phyloP scores from a whole-genome alignment of 164 flowering plant genomes.

The Tetrastigma voinierianum region DNA sequence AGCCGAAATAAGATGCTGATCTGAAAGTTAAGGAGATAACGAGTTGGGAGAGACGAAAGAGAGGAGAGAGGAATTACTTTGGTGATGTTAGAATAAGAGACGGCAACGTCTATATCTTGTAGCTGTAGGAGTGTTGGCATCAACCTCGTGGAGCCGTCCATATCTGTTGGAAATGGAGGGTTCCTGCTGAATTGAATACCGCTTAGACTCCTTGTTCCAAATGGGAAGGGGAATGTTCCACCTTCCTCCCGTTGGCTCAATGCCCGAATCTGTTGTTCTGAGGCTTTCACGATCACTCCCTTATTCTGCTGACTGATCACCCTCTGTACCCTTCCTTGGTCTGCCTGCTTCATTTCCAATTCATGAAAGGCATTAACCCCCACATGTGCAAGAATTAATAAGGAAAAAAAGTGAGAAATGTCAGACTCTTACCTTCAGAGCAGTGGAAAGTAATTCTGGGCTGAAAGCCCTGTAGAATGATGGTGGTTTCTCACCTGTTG shows the following conservation, averaged over 20 bases:
- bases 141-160: slow-evolving; percentile 36
- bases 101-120: slow-evolving; percentile 21
- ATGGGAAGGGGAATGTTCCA: slow-evolving; percentile 8
- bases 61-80: slow-evolving; percentile 27
- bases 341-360: slow-evolving; percentile 16
- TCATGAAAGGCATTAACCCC: too few species aligned
- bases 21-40: not conserved
- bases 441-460: too few species aligned
- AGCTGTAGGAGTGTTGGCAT: slow-evolving; percentile 19
- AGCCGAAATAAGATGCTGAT: not conserved
- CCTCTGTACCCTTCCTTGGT: slow-evolving; percentile 31
- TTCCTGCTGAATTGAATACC: slow-evolving; percentile 24
- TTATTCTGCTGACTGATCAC: slow-evolving; percentile 31
- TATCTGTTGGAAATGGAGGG: slow-evolving; percentile 33
- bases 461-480: too few species aligned
- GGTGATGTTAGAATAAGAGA: slow-evolving; percentile 46
- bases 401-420: slow-evolving; percentile 11
- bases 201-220: slow-evolving; percentile 38
- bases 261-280: slow-evolving; percentile 37
- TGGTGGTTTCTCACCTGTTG: too few species aligned
- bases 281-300: slow-evolving; percentile 34
- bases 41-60: not conserved
- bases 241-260: slow-evolving; percentile 33
- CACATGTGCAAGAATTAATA: too few species aligned
- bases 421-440: slow-evolving; percentile 45